Conservation (phyloP, 139 green algal genomes). For the Chlamydomonas incerta region DNA sequence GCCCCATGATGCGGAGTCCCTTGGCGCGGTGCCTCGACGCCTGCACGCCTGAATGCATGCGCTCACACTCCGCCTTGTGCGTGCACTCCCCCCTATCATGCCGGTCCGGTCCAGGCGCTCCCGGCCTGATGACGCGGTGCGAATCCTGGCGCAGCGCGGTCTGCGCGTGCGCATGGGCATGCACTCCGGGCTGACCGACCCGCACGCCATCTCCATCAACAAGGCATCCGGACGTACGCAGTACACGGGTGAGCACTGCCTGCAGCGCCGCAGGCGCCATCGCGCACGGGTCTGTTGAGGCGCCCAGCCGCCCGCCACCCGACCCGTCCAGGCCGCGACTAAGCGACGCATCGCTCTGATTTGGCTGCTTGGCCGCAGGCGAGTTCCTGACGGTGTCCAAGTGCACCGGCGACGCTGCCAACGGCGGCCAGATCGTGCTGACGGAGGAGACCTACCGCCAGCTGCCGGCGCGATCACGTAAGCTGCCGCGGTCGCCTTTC, state of each 20-base stretch:
- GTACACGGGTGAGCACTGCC: slow-evolving; percentile 21
- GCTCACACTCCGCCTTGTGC: too few relatives aligned
- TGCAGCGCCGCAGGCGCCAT: too few relatives aligned
- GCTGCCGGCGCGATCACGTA: slow-evolving; percentile 16
- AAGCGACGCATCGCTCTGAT: too few relatives aligned
- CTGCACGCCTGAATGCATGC: too few relatives aligned
- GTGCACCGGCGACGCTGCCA: slow-evolving; percentile 23
- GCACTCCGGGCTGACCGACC: slow-evolving; percentile 10
- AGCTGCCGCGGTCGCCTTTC: too few relatives aligned
- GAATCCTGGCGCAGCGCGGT: slow-evolving; percentile 21
- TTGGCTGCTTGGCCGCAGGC: neutral
- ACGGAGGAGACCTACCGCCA: slow-evolving; percentile 35
- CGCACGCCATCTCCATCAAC: slow-evolving; percentile 14
- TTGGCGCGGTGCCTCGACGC: too few relatives aligned
- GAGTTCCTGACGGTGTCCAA: slow-evolving; percentile 15
- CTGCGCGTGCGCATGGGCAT: slow-evolving; percentile 44
- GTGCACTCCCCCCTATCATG: too few relatives aligned
- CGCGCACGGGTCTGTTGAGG: too few relatives aligned
- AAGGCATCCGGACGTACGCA: slow-evolving; percentile 36
- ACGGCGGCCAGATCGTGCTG: slow-evolving; percentile 37
- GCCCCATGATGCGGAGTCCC: too few relatives aligned
- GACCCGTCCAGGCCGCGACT: too few relatives aligned
- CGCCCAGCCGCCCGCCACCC: too few relatives aligned
- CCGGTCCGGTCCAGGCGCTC: slow-evolving; percentile 3
- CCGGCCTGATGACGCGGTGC: neutral